phyloP scores from a whole-genome alignment of 2,329 filamentous ascomycete species.

The Pyricularia sp. region DNA sequence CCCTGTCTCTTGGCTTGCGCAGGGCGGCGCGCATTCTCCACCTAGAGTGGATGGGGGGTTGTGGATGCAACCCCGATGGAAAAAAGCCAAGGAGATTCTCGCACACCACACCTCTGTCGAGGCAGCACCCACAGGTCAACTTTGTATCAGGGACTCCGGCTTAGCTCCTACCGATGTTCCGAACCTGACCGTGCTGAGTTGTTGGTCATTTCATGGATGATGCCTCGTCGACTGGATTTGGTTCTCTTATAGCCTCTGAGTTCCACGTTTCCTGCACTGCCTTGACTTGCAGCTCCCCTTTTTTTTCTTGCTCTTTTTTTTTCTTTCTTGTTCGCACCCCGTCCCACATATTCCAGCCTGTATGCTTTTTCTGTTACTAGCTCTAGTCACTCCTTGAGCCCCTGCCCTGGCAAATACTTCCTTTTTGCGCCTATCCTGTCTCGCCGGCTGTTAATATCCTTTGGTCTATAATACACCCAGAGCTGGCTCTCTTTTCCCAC shows the following conservation, averaged over 20 bases:
- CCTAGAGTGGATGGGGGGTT: conserved; percentile 23
- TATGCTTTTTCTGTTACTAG: conserved; percentile 22
- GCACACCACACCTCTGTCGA: conserved; percentile 20
- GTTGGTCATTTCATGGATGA: conserved; percentile 23
- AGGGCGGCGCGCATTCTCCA: background rate
- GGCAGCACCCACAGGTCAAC: conserved; percentile 23
- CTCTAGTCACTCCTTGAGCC: conserved; percentile 41
- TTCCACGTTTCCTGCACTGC: conserved; percentile 32
- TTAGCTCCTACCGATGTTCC: conserved; percentile 42
- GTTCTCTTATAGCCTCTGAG: conserved; percentile 40
- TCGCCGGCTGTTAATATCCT: conserved; percentile 22
- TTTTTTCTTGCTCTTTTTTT: conserved; percentile 25
- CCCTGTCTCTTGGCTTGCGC: conserved; percentile 7
- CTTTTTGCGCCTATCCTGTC: conserved; percentile 7
- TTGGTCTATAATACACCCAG: conserved; percentile 38
- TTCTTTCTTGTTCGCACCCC: conserved; percentile 31
- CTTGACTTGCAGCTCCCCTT: conserved; percentile 29
- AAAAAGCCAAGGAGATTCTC: conserved; percentile 28
- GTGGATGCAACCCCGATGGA: conserved; percentile 22
- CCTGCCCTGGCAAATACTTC: conserved; percentile 14
- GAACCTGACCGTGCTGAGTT: conserved; percentile 32
- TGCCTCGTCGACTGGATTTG: conserved; percentile 29
- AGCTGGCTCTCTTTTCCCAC: conserved; percentile 45
- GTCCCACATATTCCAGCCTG: conserved; percentile 28
- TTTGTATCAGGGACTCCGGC: conserved; percentile 40